Evolutionary conservation across 805 yeast genomes (phyloP), one percentile per base, ranked within the genome.

Genomic region (Myxozyma monticola): DNA sequence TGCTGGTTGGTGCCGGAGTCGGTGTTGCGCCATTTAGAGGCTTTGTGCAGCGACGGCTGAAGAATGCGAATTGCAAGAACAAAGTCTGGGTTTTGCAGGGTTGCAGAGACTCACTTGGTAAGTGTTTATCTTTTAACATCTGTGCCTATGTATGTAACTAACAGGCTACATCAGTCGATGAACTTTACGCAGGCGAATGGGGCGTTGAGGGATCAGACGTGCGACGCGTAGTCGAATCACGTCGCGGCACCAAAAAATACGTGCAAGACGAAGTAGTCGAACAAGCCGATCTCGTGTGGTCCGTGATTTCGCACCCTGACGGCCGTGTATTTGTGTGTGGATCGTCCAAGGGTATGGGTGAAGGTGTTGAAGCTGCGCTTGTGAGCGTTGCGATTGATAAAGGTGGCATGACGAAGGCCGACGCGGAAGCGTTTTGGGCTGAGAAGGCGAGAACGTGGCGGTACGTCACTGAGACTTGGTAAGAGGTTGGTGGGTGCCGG

Each of bases 31-130:
- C 65, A 8, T 61, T 61, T 42, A 37, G 65, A 12, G 65, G 65
- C 6, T 61, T 61, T 34, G 63, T 61, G n/a, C 65, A 61, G 42
- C 54, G 64, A 10, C 46, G 64, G n/a, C 45, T 61, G 29, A 54
- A 49, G 37, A 57, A 45, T 15, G 64, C 64, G 8, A 50, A 54
- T 29, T 61, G 65, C 38, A 52, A 48, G 25, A 60, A 60, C 38
- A 61, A 61, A 37, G 65, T 61, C 4, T 61, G 65, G 65, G 62
- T 61, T 9, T 39, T 61, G 22, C 65, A 61, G 30, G 65, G 65
- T 2, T 61, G 65, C 37, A 60, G 65, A 17, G 63, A 61, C 41
- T 49, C 57, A 10, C 45, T 53, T n/a, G 50, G 53, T 49, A 39
- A 14, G 45, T 26, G 8, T 14, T 6, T 8, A 14, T 33, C 22